Percentiles rank a stretch among this genome's conserved stretches.
phyloP scores from a whole-genome alignment of 2,329 filamentous ascomycete genomes.

The Dactylellina leptospora region DNA sequence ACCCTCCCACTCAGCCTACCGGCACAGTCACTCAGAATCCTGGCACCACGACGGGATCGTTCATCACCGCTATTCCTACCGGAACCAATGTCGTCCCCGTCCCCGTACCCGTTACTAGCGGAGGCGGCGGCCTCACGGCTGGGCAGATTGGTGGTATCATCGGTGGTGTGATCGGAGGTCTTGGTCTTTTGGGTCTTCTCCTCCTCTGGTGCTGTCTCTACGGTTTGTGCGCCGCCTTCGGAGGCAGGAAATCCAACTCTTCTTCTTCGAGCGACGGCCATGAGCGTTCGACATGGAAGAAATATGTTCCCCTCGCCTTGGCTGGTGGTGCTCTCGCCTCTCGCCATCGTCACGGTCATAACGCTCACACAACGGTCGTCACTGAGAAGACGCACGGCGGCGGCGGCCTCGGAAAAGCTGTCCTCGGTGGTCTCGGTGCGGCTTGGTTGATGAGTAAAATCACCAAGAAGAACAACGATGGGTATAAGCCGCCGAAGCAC shows the following conservation, averaged over 20 bases:
- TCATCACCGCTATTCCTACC: slow-evolving; percentile 47
- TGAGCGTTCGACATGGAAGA: slow-evolving; percentile 40
- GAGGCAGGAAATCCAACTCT: slow-evolving; percentile 13
- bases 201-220: slow-evolving; percentile 52
- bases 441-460: slow-evolving; percentile 40
- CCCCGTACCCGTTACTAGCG: slow-evolving; percentile 38
- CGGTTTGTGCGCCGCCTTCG: slow-evolving; percentile 37
- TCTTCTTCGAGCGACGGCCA: slow-evolving; percentile 16
- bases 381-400: slow-evolving; percentile 37
- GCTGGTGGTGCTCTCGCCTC: slow-evolving; percentile 39
- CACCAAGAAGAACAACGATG: slow-evolving; percentile 30
- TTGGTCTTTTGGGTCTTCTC: slow-evolving; percentile 46
- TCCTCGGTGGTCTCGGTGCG: slow-evolving; percentile 42
- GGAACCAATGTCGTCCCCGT: slow-evolving; percentile 27
- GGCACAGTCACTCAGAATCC: slow-evolving; percentile 19
- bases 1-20: slow-evolving; percentile 42
- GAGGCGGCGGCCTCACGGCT: slow-evolving; percentile 40
- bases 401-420: slow-evolving; percentile 27
- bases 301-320: slow-evolving; percentile 39
- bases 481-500: slow-evolving; percentile 35
- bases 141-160: slow-evolving; percentile 53
- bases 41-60: slow-evolving; percentile 44
- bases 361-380: slow-evolving; percentile 37
- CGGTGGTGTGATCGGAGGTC: slow-evolving; percentile 49
- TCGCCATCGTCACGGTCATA: slow-evolving; percentile 45